phyloP scores from a whole-genome alignment of 164 flowering plant genomes.

The Vitis rupestris region DNA sequence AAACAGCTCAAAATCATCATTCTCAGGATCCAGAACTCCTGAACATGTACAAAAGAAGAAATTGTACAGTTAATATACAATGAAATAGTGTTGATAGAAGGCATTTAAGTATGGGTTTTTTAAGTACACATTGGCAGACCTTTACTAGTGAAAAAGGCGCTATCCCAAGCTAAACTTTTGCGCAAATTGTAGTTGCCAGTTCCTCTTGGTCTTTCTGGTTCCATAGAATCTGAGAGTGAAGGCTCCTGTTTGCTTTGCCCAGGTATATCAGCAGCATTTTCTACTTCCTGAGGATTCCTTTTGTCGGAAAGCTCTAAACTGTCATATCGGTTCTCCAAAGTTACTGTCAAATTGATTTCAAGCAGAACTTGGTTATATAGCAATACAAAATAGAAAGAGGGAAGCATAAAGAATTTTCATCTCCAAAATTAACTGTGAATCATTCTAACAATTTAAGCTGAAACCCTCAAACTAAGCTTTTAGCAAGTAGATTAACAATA shows the following conservation, averaged over 20 bases:
- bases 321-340: conserved; percentile 9
- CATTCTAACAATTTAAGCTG: not conserved
- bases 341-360: conserved; percentile 3
- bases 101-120: not conserved
- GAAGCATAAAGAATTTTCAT: not conserved
- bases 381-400: not conserved
- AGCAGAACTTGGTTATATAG: not conserved
- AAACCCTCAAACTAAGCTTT: not conserved
- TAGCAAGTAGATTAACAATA: no score
- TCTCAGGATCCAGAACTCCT: conserved; percentile 30
- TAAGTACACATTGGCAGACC: conserved; percentile 28
- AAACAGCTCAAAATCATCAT: conserved; percentile 11
- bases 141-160: conserved; percentile 75
- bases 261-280: not conserved
- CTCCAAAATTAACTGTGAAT: not conserved
- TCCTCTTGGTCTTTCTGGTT: conserved; percentile 28
- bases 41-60: not conserved
- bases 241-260: conserved; percentile 18
- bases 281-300: conserved; percentile 10
- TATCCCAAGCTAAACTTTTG: conserved; percentile 95
- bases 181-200: conserved; percentile 54
- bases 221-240: conserved; percentile 20
- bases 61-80: not conserved
- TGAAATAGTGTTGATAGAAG: not conserved
- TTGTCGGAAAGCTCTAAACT: conserved; percentile 4